Conservation (phyloP, 2,329 filamentous ascomycete genomes). For the Colletotrichum godetiae region DNA sequence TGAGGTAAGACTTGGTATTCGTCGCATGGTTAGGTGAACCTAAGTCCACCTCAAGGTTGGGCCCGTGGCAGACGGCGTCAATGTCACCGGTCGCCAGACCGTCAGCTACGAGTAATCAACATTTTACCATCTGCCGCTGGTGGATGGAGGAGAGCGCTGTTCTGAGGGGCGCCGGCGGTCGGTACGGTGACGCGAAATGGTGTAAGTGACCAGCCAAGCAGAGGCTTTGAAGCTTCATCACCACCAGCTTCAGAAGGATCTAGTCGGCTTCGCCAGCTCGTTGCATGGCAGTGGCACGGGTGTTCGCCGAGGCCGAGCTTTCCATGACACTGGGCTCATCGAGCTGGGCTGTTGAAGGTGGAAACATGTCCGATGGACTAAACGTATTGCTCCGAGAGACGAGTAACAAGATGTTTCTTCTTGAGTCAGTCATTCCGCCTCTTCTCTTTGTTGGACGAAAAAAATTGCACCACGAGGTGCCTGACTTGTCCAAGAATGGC, state of each 20-base stretch:
- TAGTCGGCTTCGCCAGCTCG: not conserved
- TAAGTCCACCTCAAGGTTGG: slow-evolving; percentile 2
- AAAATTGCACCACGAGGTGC: slow-evolving; percentile 26
- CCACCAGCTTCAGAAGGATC: not conserved
- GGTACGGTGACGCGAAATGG: slow-evolving; percentile 19
- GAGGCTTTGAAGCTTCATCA: slow-evolving; percentile 17
- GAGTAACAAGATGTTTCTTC: slow-evolving; percentile 29
- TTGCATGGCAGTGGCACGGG: not conserved
- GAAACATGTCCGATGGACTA: slow-evolving; percentile 16
- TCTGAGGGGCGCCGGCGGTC: not conserved
- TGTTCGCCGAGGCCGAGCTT: not conserved
- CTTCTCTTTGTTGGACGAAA: slow-evolving; percentile 26
- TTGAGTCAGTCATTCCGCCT: slow-evolving; percentile 33
- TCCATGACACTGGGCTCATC: not conserved
- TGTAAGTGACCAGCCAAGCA: slow-evolving; percentile 33
- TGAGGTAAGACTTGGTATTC: slow-evolving; percentile 25
- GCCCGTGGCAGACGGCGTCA: slow-evolving; percentile 10
- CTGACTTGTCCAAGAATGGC: slow-evolving; percentile 32
- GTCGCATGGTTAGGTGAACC: slow-evolving; percentile 16
- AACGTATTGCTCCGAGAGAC: slow-evolving; percentile 25
- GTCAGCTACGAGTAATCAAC: slow-evolving; percentile 1
- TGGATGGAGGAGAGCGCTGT: not conserved
- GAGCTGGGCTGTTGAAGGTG: not conserved
- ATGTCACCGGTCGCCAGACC: slow-evolving; percentile 7
- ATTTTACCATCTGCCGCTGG: not conserved